These are phyloP conservation scores for Stemphylium vesicarium DNA, from an alignment of 2,329 filamentous ascomycete genomes.

Conservation along the genomic window DNA sequence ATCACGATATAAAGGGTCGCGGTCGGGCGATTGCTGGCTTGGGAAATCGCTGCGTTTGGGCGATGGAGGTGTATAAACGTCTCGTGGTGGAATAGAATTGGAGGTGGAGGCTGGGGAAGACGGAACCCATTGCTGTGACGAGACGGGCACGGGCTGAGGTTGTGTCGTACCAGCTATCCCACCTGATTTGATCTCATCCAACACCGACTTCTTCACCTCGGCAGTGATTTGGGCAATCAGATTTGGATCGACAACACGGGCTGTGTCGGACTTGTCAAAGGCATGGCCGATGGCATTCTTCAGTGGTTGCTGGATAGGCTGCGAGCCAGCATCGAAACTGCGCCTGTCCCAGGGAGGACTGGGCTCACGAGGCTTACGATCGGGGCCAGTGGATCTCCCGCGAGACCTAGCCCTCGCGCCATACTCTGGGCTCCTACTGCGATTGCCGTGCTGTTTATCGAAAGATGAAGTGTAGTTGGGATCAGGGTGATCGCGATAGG, in stretches of 20 bases:
- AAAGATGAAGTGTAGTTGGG: slow-evolving; percentile 23
- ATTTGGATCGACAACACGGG: slow-evolving; percentile 63
- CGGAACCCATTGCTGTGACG: slow-evolving; percentile 47
- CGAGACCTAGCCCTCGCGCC: slow-evolving; percentile 28
- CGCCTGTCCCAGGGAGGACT: slow-evolving; percentile 13
- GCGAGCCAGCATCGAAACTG: slow-evolving; percentile 24
- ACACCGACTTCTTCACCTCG: slow-evolving; percentile 57
- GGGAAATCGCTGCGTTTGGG: slow-evolving; percentile 48
- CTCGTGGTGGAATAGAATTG: slow-evolving; percentile 56
- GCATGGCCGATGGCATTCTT: slow-evolving; percentile 65
- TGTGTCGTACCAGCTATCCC: slow-evolving; percentile 36
- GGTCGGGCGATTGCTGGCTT: slow-evolving; percentile 44
- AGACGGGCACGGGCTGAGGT: slow-evolving; percentile 38
- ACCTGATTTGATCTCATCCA: slow-evolving; percentile 57
- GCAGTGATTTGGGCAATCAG: slow-evolving; percentile 68
- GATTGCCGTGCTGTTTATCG: slow-evolving; percentile 34
- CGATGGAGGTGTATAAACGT: slow-evolving; percentile 63
- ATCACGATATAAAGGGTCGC: slow-evolving; percentile 41
- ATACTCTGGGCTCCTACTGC: slow-evolving; percentile 34
- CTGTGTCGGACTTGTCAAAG: slow-evolving; percentile 58
- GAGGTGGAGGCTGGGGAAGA: slow-evolving; percentile 55
- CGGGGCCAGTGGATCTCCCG: slow-evolving; percentile 42
- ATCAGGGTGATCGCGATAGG: slow-evolving; percentile 27
- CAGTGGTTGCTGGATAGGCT: slow-evolving; percentile 56
- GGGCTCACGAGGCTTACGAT: slow-evolving; percentile 27